Base-by-base conservation (phyloP, 352 stramenopile genomes). In the Pythium utonaiense region DNA sequence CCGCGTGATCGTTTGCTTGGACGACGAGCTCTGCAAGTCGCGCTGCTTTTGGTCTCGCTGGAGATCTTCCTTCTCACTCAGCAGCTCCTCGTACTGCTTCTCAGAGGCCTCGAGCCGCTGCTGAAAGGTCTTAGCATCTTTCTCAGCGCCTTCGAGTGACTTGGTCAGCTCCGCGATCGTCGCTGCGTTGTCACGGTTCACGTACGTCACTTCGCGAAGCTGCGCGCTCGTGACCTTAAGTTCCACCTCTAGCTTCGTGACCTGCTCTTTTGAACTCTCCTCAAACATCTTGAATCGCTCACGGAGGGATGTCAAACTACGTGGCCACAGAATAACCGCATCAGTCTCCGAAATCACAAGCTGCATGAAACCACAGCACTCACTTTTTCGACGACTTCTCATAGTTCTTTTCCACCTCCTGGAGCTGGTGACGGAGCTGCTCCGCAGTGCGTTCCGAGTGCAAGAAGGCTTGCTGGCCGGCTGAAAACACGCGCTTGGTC, bases 181-280 rank as follows among this genome's bases (percentile, higher is more conserved):
- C 5, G 73, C 69, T 4, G 81, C 69, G 38, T 92, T 89, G 58
- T 91, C 83, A 8, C 80, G 77, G 47, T 88, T 91, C 31, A 81
- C 75, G 49, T 88, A 90, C 13, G 82, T 84, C 31, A 89, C 77
- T 59, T 94, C 83, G 2, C 82, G 79, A 0, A 94, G 61, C 57
- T 93, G 83, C 0, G 82, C 75, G 21, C 66, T 80, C 9, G 78
- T 75, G 13, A 91, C 81, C 34, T 88, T 89, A 40, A 94, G 68
- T 67, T 93, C 82, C n/a, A 92, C 78, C 38, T 91, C 82, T 0
- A 93, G 66, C 47, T 89, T 91, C 0, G 75, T 87, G n/a, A 90
- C 75, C 47, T 91, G 82, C 13, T 91, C 82, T 53, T 89, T 92
- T 4, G 82, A 77, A 40, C 59, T 86, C 21, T 87, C 69, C 22